These are phyloP conservation scores for Fomitopsis pinicola DNA, from an alignment of 1,284 basidiomycete species.

Conservation along the genomic window DNA sequence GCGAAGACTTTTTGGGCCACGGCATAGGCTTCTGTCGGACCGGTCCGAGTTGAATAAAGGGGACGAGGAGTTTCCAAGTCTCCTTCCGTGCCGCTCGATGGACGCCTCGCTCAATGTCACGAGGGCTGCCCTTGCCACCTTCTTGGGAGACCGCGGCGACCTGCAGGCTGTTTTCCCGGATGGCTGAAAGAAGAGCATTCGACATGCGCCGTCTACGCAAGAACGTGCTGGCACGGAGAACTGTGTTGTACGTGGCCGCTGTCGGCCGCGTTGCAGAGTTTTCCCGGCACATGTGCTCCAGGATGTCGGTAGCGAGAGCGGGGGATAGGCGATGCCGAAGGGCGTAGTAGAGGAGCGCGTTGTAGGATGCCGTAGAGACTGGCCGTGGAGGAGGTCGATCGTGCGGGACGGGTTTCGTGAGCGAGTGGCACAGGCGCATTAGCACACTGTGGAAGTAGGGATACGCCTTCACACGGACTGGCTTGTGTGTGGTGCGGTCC, in stretches of 20 bases:
- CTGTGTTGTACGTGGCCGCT: conserved; percentile 50
- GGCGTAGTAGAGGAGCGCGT: conserved; percentile 62
- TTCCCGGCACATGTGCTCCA: conserved; percentile 49
- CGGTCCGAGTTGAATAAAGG: background rate
- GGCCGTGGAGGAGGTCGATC: conserved; percentile 7
- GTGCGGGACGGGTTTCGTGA: conserved; percentile 10
- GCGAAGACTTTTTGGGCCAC: no score
- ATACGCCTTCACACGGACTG: conserved; percentile 40
- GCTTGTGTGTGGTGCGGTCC: conserved; percentile 22
- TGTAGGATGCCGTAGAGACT: conserved; percentile 46
- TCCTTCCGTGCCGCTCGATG: background rate
- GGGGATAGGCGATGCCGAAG: conserved; percentile 55
- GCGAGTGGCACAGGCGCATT: conserved; percentile 35
- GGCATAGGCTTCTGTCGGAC: no score
- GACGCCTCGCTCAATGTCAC: background rate
- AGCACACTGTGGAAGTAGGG: conserved; percentile 57
- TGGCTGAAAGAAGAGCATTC: conserved; percentile 28
- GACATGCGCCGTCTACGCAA: conserved; percentile 42
- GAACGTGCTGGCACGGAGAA: conserved; percentile 52
- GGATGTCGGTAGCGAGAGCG: conserved; percentile 39
- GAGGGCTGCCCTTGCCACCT: background rate
- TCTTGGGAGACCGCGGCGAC: background rate
- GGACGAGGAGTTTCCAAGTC: background rate
- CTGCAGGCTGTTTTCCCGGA: conserved; percentile 11
- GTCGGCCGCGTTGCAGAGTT: conserved; percentile 39